A percentile compares a stretch with the other conserved stretches of the same genome.
Evolutionary conservation across 805 yeast species (phyloP).

Genomic region (Groenewaldozyma salmanticensis): DNA sequence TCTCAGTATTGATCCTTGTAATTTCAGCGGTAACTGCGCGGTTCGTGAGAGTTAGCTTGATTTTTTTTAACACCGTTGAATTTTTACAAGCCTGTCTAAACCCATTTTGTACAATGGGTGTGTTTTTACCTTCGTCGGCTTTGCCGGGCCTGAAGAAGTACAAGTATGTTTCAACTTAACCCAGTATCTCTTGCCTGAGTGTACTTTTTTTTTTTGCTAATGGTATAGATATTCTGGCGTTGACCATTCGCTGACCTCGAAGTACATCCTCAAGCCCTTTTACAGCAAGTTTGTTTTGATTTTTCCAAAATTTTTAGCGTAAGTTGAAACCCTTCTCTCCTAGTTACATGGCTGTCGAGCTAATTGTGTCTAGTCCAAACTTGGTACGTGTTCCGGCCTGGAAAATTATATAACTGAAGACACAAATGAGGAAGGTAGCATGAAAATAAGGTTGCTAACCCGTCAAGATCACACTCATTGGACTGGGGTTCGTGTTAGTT

Average conservation of each 20-base stretch:
- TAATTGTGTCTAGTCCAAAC: slow-evolving; percentile 7
- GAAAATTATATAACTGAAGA: background rate
- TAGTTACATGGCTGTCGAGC: background rate
- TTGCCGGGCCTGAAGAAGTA: slow-evolving; percentile 46
- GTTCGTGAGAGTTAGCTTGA: too few species aligned
- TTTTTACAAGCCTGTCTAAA: too few species aligned
- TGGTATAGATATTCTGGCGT: slow-evolving; percentile 37
- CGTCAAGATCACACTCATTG: slow-evolving; percentile 72
- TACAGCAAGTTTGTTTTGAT: slow-evolving; percentile 64
- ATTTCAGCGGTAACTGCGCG: too few species aligned
- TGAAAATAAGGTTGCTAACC: slow-evolving; percentile 32
- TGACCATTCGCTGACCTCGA: slow-evolving; percentile 72
- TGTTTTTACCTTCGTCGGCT: slow-evolving; percentile 47
- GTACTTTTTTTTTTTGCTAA: background rate
- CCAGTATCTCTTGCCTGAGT: background rate
- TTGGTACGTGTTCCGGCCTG: slow-evolving; percentile 4
- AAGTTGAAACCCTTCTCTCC: slow-evolving; percentile 7
- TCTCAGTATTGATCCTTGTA: too few species aligned
- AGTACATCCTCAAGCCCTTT: slow-evolving; percentile 68
- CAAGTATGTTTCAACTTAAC: slow-evolving; percentile 27
- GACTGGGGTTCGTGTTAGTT: slow-evolving; percentile 58
- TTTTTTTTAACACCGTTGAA: too few species aligned
- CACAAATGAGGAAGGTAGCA: too few species aligned
- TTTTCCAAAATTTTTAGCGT: slow-evolving; percentile 80
- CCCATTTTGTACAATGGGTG: slow-evolving; percentile 47